Base-by-base conservation (phyloP, 2,329 filamentous ascomycete species). In the Esteya vermicola region DNA sequence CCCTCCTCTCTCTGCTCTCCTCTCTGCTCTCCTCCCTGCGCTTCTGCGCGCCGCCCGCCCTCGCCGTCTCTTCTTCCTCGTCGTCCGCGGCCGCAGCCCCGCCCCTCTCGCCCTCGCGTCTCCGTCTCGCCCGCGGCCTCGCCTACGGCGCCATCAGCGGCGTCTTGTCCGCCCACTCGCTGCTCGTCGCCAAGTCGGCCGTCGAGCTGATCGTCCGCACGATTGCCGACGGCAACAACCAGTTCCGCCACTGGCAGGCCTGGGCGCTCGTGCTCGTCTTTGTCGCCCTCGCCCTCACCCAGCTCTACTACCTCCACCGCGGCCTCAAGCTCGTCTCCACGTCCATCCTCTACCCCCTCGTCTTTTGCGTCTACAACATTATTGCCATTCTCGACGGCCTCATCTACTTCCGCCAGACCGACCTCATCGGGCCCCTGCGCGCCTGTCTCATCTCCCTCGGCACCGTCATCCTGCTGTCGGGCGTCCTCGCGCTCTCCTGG, bases 301-400 rank as follows among this genome's bases (percentile, higher is more conserved):
- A 98, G 59, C 72, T 98, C 6, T 98, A 94, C 62, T 96, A 93
- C 59, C 75, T 98, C 45, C 91, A 98, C 56, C 76, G 85, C 33
- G 91, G 91, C 39, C 70, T 98, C 46, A 94, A 94, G 60, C 71
- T 98, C 39, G 86, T 93, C 58, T 95, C 88, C 40, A 96, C 91
- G 19, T 94, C 85, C 52, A 81, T 96, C 45, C 70, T 98, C 49
- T 98, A 98, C 59, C 91, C 91, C 6, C 79, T 96, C 51, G 88
- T 96, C 30, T 98, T 98, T 61, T 98, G 91, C 68, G 77, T 96
- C 48, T 98, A 96, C 70, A 98, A 98, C 67, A 94, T 98, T 53
- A 88, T 96, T 54, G 91, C 91, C 48, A 98, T 98, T 50, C 67
- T 96, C 50, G 91, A 98, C 60, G 91, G 91, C 25, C 70, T 98